Base-by-base conservation (phyloP, 2,329 filamentous ascomycete species). In the Apiospora koreana region DNA sequence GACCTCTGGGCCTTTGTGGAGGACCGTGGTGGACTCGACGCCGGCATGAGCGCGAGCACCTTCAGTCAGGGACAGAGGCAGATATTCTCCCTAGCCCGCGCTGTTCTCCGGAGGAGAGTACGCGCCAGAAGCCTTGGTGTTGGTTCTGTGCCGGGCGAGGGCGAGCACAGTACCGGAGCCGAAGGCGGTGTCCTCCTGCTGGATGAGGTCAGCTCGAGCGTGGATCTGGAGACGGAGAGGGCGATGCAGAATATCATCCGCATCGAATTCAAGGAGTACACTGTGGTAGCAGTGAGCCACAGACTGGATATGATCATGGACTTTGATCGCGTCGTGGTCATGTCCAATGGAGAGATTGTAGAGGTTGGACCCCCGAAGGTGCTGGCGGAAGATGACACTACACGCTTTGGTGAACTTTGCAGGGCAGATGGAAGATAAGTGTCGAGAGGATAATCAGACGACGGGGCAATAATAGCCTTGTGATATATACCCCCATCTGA, bases 41-140 rank as follows among this genome's bases (percentile, higher is more conserved):
- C 75, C 4, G 72, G 70, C 18, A 81, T 88, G 68, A 82, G 81
- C 28, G 77, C 81, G 3, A 77, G 82, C 18, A 81, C 82, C 69
- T 76, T 87, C 5, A 85, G 83, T n/a, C 83, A 84, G 70, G 88
- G 88, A 1, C 87, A 90, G 75, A 64, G 72, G 23, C 76, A 79
- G 68, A 74, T 79, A 14, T 74, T 79, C 62, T 75, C 74, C 7
- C 76, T 78, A 0, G 73, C 70, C 0, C 75, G 77, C 8, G 76
- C 77, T 1, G 69, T 79, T 1, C 71, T 80, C 9, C 70, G 78
- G 35, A 72, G 77, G 38, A 73, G 75, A 0, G 45, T 77, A 5
- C 74, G 76, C 9, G 72, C 74, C 18, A 72, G 74, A 5, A 72
- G 71, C 16, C 71, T 76, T 5, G 72, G 77, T 2, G 48, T 73